These are phyloP conservation scores for Eimeria sp. DNA, from an alignment of 169 alveolate species.

Conservation along the genomic window DNA sequence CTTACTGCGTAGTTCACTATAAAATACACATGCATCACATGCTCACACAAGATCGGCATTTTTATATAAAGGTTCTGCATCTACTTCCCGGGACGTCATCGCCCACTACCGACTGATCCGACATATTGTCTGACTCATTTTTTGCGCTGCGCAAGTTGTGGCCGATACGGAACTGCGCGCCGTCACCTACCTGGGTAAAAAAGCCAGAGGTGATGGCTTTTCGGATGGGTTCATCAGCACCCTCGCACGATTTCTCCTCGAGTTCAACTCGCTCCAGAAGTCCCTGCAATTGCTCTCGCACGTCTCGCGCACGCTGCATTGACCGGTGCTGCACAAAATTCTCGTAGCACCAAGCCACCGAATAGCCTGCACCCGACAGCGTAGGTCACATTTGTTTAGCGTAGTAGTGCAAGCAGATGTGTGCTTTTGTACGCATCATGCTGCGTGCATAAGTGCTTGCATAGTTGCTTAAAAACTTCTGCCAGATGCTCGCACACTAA, in stretches of 20 bases:
- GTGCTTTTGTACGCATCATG: not conserved
- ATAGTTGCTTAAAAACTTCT: not conserved
- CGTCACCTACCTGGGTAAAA: slow-evolving; percentile 85
- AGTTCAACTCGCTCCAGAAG: slow-evolving; percentile 94
- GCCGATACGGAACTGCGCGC: not conserved
- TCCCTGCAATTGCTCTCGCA: slow-evolving; percentile 96
- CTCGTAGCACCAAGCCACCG: slow-evolving; percentile 98
- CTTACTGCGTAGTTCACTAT: no score
- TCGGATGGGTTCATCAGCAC: slow-evolving; percentile 93
- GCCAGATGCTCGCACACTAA: not conserved
- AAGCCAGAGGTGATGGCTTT: slow-evolving; percentile 97
- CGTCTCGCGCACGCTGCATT: slow-evolving; percentile 98
- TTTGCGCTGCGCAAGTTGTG: not conserved
- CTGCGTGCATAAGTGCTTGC: not conserved
- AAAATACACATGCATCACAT: no score
- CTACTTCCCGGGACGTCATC: not conserved
- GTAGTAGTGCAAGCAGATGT: not conserved
- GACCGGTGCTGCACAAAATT: slow-evolving; percentile 97
- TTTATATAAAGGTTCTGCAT: no score
- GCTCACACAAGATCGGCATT: no score
- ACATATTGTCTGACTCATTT: not conserved
- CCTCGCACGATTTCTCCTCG: slow-evolving; percentile 88
- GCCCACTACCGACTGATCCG: not conserved
- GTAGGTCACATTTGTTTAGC: not conserved
- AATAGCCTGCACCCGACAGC: slow-evolving; percentile 86